Percentiles rank a stretch among this genome's conserved stretches.
These are phyloP conservation scores for Mycena latifolia DNA, from an alignment of 768 basidiomycete genomes.

Conservation along the genomic window DNA sequence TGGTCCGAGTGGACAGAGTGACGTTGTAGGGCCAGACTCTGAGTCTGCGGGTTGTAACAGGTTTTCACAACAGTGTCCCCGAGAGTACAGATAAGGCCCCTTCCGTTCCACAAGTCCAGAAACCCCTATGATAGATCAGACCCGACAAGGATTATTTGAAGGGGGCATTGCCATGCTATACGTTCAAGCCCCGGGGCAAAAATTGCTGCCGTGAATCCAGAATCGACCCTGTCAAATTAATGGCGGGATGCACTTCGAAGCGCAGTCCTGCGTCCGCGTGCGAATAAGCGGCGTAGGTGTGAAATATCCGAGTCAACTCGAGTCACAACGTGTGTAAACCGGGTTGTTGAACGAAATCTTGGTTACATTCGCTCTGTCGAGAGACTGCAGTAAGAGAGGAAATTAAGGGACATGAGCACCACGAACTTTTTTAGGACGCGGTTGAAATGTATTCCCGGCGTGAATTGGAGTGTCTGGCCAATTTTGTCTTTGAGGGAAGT, in stretches of 20 bases:
- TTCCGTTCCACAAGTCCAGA: too few relatives aligned
- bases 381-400: too few relatives aligned
- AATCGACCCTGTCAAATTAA: conserved; percentile 10
- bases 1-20: not conserved
- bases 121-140: not conserved
- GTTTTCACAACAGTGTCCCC: too few relatives aligned
- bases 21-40: not conserved
- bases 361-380: too few relatives aligned
- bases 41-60: too few relatives aligned
- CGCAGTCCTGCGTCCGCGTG: not conserved
- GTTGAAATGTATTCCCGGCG: not conserved
- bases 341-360: too few relatives aligned
- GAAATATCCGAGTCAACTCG: not conserved
- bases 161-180: not conserved
- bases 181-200: conserved; percentile 2
- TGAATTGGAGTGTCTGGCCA: not conserved
- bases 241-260: not conserved
- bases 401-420: not conserved
- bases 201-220: not conserved
- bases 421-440: not conserved
- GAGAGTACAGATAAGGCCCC: too few relatives aligned
- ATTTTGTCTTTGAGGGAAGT: too few relatives aligned
- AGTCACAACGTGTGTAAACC: not conserved
- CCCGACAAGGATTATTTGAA: not conserved
- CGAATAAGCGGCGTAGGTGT: not conserved